These are phyloP conservation scores for Coniella lustricola DNA, from an alignment of 2,329 filamentous ascomycete genomes.

Conservation along the genomic window DNA sequence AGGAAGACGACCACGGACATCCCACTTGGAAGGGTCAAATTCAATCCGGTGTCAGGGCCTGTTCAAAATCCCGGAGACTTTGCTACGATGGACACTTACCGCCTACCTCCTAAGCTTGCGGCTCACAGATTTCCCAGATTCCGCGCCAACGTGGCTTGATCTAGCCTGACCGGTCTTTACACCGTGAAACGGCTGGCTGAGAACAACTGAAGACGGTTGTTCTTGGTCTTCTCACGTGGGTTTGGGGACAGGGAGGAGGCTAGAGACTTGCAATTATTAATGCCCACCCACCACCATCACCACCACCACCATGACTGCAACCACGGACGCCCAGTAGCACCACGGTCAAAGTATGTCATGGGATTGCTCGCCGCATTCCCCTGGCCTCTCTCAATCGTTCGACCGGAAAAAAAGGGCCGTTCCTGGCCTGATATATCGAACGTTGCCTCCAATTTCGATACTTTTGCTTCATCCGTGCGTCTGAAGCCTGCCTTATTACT, in stretches of 20 bases:
- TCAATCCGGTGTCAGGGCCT: too few relatives aligned
- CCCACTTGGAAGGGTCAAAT: too few relatives aligned
- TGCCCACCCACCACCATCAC: too few relatives aligned
- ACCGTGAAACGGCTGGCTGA: slow-evolving; percentile 2
- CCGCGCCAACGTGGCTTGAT: background rate
- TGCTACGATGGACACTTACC: too few relatives aligned
- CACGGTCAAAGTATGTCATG: too few relatives aligned
- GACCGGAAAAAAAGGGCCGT: too few relatives aligned
- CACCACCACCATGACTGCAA: too few relatives aligned
- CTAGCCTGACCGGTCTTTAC: background rate
- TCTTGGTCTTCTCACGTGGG: background rate
- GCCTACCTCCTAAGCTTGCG: background rate
- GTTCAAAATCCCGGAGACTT: too few relatives aligned
- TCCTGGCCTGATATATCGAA: too few relatives aligned
- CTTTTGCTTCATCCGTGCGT: background rate
- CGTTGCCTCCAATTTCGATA: background rate
- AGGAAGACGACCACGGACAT: background rate
- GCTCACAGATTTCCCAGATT: background rate
- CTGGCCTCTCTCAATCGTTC: too few relatives aligned
- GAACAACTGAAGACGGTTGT: background rate
- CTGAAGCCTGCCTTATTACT: background rate
- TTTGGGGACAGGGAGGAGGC: background rate
- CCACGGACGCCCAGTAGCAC: too few relatives aligned
- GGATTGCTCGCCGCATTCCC: too few relatives aligned
- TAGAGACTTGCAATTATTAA: background rate